Evolutionary conservation across 768 basidiomycete genomes (phyloP), one percentile per base, ranked within the genome.

Genomic region (Boletus eberwhitei): DNA sequence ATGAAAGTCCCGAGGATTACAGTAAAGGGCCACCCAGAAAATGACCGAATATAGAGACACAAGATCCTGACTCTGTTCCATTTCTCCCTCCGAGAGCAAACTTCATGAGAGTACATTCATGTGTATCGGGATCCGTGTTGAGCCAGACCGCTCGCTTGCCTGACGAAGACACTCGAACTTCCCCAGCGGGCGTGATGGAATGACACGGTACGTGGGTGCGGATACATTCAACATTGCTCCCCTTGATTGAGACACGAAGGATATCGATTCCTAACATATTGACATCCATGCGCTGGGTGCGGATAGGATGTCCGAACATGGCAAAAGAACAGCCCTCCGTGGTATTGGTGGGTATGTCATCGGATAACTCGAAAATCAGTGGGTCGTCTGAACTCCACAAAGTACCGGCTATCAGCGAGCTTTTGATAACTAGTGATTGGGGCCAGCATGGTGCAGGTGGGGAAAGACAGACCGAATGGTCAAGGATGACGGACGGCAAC

Each of bases 1-100:
- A 35, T 74, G 73, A 51, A 77, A 78, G 29, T 72, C 71, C 24
- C 73, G 68, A 17, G 77, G 73, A 57, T 76, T 73, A n/a, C n/a
- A n/a, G n/a, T n/a, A 50, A 86, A 83, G 0, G 83, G 83, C 37
- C 85, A 66, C 2, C 77, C 75, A 13, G 78, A 70, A 57, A 80
- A 71, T 11, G 71, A 64, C 1, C 79, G 78, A 42, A 83, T 66
- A 35, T 66, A 37, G 61, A 55, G 38, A 59, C 39, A 26, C 59
- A 45, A n/a, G 58, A 50, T 8, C 36, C 46, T 13, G 44, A 21
- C 19, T 26, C 45, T n/a, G 24, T 45, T 37, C 65, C 51, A 43
- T 42, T 38, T 36, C 44, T 57, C 29, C 62, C 58, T 29, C 59
- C 55, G 26, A 72, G 73, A n/a, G 76, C 72, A n/a, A 74, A 78